Evolutionary conservation across 495 filamentous ascomycete genomes (phyloP).

Genomic region (Trichoderma parareesei): DNA sequence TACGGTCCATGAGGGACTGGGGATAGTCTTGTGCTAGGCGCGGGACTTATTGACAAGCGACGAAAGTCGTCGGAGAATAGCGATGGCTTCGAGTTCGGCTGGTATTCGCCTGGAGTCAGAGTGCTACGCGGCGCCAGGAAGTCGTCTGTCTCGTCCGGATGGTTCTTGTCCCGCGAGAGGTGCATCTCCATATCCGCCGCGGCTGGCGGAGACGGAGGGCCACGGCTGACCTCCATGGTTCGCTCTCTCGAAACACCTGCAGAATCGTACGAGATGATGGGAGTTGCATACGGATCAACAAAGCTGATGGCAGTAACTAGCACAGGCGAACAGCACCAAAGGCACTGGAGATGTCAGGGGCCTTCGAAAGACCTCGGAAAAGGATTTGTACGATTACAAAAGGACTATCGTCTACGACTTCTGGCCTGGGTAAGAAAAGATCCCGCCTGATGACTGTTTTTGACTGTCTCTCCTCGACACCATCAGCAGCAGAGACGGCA

Average conservation of each 20-base stretch:
- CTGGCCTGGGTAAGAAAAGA: not conserved
- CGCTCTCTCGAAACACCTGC: not conserved
- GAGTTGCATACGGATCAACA: not conserved
- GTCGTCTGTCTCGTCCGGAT: not conserved
- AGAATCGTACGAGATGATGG: not conserved
- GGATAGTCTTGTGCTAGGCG: not conserved
- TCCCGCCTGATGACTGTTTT: not conserved
- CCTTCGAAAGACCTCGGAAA: not conserved
- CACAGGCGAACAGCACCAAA: not conserved
- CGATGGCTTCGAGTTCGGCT: not conserved
- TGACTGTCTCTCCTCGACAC: not conserved
- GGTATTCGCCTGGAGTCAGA: not conserved
- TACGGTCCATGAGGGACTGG: constrained; percentile 9
- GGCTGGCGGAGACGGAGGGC: not conserved
- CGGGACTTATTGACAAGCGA: constrained; percentile 2
- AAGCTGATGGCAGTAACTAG: not conserved
- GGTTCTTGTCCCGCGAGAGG: not conserved
- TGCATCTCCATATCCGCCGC: constrained; percentile 1
- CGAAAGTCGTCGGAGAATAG: not conserved
- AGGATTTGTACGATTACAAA: not conserved
- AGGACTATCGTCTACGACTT: not conserved
- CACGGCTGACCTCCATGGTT: not conserved
- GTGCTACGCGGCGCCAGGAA: not conserved
- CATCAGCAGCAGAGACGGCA: not conserved
- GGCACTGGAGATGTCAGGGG: not conserved